phyloP scores from a whole-genome alignment of 257 asterid genomes.

The Sherardia arvensis region DNA sequence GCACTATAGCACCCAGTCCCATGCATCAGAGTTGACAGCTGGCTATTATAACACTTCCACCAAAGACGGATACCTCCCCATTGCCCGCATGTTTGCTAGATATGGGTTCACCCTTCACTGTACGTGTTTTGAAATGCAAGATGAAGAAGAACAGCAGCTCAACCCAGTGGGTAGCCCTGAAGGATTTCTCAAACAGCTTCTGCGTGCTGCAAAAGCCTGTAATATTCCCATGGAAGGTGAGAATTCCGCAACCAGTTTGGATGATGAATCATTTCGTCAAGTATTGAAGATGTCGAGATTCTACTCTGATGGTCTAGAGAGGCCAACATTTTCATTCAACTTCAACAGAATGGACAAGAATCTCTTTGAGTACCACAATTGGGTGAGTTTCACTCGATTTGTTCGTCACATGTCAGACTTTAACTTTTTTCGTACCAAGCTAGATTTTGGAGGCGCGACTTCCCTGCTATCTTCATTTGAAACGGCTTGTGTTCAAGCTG shows the following conservation, averaged over 20 bases:
- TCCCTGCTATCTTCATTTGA: conserved; percentile 29
- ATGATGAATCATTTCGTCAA: conserved; percentile 48
- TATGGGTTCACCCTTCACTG: conserved; percentile 53
- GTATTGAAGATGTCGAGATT: conserved; percentile 51
- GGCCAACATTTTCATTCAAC: conserved; percentile 57
- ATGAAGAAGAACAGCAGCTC: conserved; percentile 36
- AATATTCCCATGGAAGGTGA: conserved; percentile 53
- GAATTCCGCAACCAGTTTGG: conserved; percentile 40
- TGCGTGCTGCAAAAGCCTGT: conserved; percentile 41
- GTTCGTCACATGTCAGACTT: conserved; percentile 51
- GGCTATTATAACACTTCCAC: conserved; percentile 54
- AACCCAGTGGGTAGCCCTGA: conserved; percentile 49
- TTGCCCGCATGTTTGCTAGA: conserved; percentile 48
- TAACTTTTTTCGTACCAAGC: conserved; percentile 31
- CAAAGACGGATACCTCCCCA: conserved; percentile 49
- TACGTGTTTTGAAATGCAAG: conserved; percentile 54
- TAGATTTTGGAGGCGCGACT: conserved; percentile 35
- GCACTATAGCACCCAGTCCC: conserved; percentile 49
- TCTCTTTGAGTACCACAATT: conserved; percentile 41
- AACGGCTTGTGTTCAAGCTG: conserved; percentile 37
- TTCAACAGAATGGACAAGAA: conserved; percentile 60
- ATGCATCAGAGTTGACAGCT: conserved; percentile 56
- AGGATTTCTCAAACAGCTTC: conserved; percentile 45
- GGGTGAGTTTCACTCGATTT: conserved; percentile 55
- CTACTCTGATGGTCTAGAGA: conserved; percentile 37